phyloP scores from a whole-genome alignment of 257 asterid species.

The Gentiana macrophylla region DNA sequence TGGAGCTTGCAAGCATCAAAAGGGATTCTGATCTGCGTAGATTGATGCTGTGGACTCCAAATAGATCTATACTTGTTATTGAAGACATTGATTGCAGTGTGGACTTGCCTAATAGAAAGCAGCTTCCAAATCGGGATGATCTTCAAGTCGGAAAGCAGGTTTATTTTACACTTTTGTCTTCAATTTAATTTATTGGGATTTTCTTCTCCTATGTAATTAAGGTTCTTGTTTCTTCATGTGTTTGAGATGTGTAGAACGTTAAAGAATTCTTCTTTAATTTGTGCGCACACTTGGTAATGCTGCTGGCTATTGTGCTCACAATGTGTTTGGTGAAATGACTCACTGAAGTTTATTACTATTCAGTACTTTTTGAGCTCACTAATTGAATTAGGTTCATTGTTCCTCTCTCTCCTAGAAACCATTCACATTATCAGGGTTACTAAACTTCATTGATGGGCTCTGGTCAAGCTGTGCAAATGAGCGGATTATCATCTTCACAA shows the following conservation, averaged over 20 bases:
- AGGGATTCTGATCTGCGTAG: constrained; percentile 36
- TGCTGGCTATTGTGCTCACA: not conserved
- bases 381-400: no score
- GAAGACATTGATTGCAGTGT: constrained; percentile 67
- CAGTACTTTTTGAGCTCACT: constrained; percentile 12
- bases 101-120: constrained; percentile 10
- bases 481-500: constrained; percentile 45
- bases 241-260: no score
- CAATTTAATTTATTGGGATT: not conserved
- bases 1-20: constrained; percentile 44
- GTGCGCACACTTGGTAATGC: no score
- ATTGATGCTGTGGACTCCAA: constrained; percentile 34
- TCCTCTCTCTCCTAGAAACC: no score
- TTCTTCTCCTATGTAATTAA: not conserved
- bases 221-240: no score
- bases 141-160: constrained; percentile 11
- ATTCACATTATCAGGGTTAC: constrained; percentile 49
- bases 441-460: constrained; percentile 11
- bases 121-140: not conserved
- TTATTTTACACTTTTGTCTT: not conserved
- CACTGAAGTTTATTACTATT: not conserved
- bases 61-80: constrained; percentile 54
- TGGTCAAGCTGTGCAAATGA: constrained; percentile 70
- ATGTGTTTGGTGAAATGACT: not conserved
- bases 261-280: no score